Evolutionary conservation across 129 eudicot genomes (phyloP).

Genomic region (Saposhnikovia divaricata): DNA sequence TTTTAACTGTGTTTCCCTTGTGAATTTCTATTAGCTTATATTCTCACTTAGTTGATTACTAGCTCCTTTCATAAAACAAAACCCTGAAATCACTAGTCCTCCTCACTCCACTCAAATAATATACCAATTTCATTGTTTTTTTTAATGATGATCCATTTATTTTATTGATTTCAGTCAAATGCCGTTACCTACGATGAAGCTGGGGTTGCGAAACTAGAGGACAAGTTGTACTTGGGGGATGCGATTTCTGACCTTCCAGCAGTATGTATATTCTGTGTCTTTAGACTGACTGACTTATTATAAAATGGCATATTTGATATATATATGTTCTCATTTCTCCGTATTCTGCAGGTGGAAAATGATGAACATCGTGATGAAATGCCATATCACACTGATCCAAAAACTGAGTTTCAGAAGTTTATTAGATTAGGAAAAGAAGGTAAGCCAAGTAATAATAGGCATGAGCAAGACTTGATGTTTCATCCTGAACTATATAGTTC

Average conservation of each 20-base stretch:
- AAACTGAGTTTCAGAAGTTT: constrained; percentile 52
- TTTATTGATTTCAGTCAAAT: constrained; percentile 32
- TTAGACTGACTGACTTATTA: neutral
- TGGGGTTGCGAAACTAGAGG: constrained; percentile 23
- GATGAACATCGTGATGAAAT: constrained; percentile 47
- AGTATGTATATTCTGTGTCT: constrained; percentile 24
- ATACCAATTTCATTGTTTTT: neutral
- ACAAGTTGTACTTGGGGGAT: constrained; percentile 43
- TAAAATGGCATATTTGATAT: neutral
- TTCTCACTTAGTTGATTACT: neutral
- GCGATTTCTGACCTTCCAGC: constrained; percentile 79
- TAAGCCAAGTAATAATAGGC: constrained; percentile 1
- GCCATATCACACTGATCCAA: constrained; percentile 34
- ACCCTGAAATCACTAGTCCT: neutral
- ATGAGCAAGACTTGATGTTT: neutral
- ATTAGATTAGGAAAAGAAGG: constrained; percentile 55
- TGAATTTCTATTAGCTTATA: no score
- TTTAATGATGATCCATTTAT: neutral
- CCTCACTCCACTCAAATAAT: neutral
- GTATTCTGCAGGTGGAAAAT: constrained; percentile 44
- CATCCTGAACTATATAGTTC: neutral
- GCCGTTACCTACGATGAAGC: constrained; percentile 49
- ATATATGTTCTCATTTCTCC: neutral
- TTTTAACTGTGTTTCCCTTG: no score
- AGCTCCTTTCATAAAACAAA: no score